Base-by-base conservation (phyloP, 2,329 filamentous ascomycete species). In the Exophiala spinifera region DNA sequence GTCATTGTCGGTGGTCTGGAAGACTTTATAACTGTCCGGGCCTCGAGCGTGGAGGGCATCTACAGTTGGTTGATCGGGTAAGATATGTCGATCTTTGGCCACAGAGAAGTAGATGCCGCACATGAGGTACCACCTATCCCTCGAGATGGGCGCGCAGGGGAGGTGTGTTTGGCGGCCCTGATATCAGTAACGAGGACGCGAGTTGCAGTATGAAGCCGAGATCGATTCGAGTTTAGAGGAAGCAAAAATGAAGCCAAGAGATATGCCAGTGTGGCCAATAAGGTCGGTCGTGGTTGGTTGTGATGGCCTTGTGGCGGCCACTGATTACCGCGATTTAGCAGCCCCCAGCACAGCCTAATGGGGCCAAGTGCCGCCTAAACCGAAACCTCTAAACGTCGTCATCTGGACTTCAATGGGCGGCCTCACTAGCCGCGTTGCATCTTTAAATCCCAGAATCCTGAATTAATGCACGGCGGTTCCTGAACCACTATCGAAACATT, bases 41-140 rank as follows among this genome's bases (percentile, higher is more conserved):
- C 75, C 75, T 61, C 75, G 70, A 33, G 68, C 70, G 40, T 63
- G 61, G 10, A 78, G 66, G 19, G 72, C 61, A 31, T 59, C 40
- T 33, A 62, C 62, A 10, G 71, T 69, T 45, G 71, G 64, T 44
- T 68, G 63, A 46, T 66, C 15, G 76, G 78, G 66, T 76, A 79
- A 66, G 76, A 79, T 57, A 80, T 81, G 62, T 78, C 79, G 71
- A 72, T 76, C 74, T 76, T 74, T 47, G 15, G 47, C 51, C 8
- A 56, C n/a, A 19, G 61, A 63, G 31, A 60, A 65, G 84, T 77
- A 64, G 86, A 84, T 1, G 82, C 84, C 1, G 82, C 83, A 61
- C 83, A 79, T 83, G 23, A 47, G n/a, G 15, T 47, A 20, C n/a
- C 25, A 47, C 45, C 15, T 11, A 31, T 31, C 11, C 28, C 28